A percentile compares a stretch with the other conserved stretches of the same genome.
Conservation (phyloP, 768 basidiomycete species). For the Lanmaoa pseudosensibilis region DNA sequence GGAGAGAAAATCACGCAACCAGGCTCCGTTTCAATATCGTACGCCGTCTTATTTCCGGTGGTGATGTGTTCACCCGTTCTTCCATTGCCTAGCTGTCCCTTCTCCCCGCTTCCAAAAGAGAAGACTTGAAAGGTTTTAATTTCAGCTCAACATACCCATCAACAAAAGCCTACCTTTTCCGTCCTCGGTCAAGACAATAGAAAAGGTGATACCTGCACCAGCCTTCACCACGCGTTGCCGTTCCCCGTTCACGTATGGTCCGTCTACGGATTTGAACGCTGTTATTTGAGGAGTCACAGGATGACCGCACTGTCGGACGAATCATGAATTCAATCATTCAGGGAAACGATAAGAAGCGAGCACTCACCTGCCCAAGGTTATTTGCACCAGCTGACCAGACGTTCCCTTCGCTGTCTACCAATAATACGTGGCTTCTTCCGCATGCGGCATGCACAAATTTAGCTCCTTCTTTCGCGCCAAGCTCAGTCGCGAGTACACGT, state of each 20-base stretch:
- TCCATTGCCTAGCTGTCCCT: slow-evolving; percentile 92
- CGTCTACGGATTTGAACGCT: slow-evolving; percentile 61
- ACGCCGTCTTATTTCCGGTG: slow-evolving; percentile 81
- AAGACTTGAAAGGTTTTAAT: slow-evolving; percentile 55
- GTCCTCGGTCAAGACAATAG: slow-evolving; percentile 75
- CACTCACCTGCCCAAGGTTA: slow-evolving; percentile 71
- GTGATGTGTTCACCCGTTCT: slow-evolving; percentile 90
- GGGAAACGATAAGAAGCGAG: neutral
- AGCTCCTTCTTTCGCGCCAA: slow-evolving; percentile 58
- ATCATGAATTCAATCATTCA: neutral
- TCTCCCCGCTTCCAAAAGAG: slow-evolving; percentile 87
- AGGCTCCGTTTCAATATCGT: slow-evolving; percentile 72
- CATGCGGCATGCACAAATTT: slow-evolving; percentile 81
- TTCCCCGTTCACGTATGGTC: slow-evolving; percentile 55
- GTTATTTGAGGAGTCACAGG: slow-evolving; percentile 61
- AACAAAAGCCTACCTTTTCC: slow-evolving; percentile 62
- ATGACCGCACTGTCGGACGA: slow-evolving; percentile 64
- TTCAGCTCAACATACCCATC: neutral
- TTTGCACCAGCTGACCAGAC: slow-evolving; percentile 88
- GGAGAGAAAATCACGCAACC: slow-evolving; percentile 41
- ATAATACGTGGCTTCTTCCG: slow-evolving; percentile 77
- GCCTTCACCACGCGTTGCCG: slow-evolving; percentile 70
- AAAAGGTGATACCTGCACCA: slow-evolving; percentile 82
- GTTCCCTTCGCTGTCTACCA: slow-evolving; percentile 79
- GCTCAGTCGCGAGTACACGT: slow-evolving; percentile 53